Evolutionary conservation across 2,329 filamentous ascomycete genomes (phyloP).

Genomic region (Reticulascus tulasneorum): DNA sequence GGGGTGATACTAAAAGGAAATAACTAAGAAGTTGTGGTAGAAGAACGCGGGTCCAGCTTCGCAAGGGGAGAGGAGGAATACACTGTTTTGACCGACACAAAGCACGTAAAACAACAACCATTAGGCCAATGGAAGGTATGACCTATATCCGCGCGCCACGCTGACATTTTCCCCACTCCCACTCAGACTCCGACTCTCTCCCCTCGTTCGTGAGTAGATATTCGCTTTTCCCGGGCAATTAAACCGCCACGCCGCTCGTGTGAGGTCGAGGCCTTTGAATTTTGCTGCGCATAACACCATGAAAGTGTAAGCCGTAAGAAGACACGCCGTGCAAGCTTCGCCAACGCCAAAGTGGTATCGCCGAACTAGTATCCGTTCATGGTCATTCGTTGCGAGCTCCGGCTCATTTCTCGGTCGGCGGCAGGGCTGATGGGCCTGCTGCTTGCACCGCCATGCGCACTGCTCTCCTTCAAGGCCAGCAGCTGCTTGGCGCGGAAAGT

Average conservation of each 20-base stretch:
- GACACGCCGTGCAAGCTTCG: conserved; percentile 10
- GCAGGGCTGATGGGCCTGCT: conserved; percentile 94
- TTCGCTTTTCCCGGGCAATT: conserved; percentile 2
- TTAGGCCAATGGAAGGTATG: conserved; percentile 6
- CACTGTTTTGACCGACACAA: conserved; percentile 10
- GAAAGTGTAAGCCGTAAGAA: conserved; percentile 14
- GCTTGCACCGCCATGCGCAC: conserved; percentile 71
- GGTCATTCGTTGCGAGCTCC: conserved; percentile 93
- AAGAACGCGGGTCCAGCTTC: conserved; percentile 38
- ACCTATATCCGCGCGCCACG: conserved; percentile 8
- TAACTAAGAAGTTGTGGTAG: conserved; percentile 32
- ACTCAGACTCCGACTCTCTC: conserved; percentile 4
- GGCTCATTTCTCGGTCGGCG: conserved; percentile 92
- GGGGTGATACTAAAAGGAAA: conserved; percentile 22
- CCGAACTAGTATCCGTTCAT: conserved; percentile 91
- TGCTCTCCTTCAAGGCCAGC: conserved; percentile 96
- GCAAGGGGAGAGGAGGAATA: conserved; percentile 25
- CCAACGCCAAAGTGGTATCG: conserved; percentile 6
- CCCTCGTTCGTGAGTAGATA: no score
- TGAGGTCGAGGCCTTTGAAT: conserved; percentile 9
- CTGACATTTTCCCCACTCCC: conserved; percentile 6
- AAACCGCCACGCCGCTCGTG: conserved; percentile 6
- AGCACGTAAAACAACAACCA: conserved; percentile 12
- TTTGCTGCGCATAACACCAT: conserved; percentile 15
- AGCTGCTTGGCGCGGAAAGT: conserved; percentile 99